Evolutionary conservation across 108 stramenopile genomes (phyloP).

Genomic region (Fragilaria radians): DNA sequence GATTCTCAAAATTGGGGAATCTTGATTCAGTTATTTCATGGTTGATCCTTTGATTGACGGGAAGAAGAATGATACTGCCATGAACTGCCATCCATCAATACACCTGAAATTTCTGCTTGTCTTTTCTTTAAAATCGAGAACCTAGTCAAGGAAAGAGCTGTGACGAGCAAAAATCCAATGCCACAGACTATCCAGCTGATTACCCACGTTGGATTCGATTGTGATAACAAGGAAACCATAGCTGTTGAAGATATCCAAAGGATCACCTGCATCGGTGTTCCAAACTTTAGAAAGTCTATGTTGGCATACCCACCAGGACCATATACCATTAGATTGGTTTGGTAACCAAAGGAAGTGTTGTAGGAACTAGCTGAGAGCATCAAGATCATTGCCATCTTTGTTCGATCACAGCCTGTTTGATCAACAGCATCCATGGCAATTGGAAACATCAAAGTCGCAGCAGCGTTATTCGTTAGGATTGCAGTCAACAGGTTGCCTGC

Average conservation of each 20-base stretch:
- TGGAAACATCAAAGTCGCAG: slow-evolving; percentile 78
- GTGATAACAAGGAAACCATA: too few relatives aligned
- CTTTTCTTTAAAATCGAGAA: not conserved
- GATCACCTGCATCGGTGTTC: slow-evolving; percentile 77
- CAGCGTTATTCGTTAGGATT: slow-evolving; percentile 84
- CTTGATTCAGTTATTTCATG: too few relatives aligned
- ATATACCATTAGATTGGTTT: slow-evolving; percentile 75
- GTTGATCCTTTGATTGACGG: too few relatives aligned
- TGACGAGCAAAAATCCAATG: not conserved
- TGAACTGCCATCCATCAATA: too few relatives aligned
- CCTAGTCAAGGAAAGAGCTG: not conserved
- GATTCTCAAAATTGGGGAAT: too few relatives aligned
- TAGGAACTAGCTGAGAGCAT: slow-evolving; percentile 85
- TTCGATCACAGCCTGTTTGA: slow-evolving; percentile 40
- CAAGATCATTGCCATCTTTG: slow-evolving; percentile 61
- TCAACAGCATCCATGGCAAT: slow-evolving; percentile 81
- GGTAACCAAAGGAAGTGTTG: slow-evolving; percentile 77
- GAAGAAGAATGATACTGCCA: too few relatives aligned
- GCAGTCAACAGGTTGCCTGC: slow-evolving; percentile 77
- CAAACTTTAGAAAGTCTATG: slow-evolving; percentile 61
- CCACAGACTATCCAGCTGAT: not conserved
- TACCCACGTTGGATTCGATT: too few relatives aligned
- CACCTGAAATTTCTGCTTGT: too few relatives aligned
- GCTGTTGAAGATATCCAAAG: slow-evolving; percentile 37
- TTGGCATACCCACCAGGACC: slow-evolving; percentile 84